phyloP scores from a whole-genome alignment of 768 basidiomycete species.

The Mycena galericulata region DNA sequence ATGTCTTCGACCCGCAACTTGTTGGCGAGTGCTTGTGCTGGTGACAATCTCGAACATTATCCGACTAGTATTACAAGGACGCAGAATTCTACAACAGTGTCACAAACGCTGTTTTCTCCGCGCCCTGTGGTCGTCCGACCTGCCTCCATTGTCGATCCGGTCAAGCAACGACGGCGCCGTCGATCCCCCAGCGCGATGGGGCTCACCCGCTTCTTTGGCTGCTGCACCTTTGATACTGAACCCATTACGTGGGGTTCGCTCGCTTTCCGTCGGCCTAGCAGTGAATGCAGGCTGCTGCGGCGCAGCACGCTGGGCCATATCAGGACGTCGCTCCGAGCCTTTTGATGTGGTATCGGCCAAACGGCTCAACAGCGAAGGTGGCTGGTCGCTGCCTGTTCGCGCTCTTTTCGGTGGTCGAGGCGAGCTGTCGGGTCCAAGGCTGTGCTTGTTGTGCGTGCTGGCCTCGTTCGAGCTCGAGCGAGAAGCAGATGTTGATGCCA shows the following conservation, averaged over 20 bases:
- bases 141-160: constrained; percentile 18
- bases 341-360: constrained; percentile 42
- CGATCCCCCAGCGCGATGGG: constrained; percentile 1
- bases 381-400: constrained; percentile 35
- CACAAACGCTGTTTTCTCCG: constrained; percentile 26
- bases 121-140: neutral
- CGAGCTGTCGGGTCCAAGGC: constrained; percentile 42
- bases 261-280: constrained; percentile 39
- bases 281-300: constrained; percentile 15
- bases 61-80: neutral
- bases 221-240: constrained; percentile 70
- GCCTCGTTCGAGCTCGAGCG: constrained; percentile 26
- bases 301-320: constrained; percentile 12
- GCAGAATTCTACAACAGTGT: neutral
- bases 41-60: too few relatives aligned
- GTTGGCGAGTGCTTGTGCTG: too few relatives aligned
- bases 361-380: constrained; percentile 60
- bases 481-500: constrained; percentile 35
- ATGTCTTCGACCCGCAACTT: too few relatives aligned
- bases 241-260: constrained; percentile 52
- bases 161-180: constrained; percentile 29
- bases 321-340: constrained; percentile 31
- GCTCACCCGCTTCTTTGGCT: constrained; percentile 32
- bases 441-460: constrained; percentile 34
- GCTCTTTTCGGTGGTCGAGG: constrained; percentile 51